These are phyloP conservation scores for Apiotrichum laibachii DNA, from an alignment of 1,284 basidiomycete genomes.

Conservation along the genomic window DNA sequence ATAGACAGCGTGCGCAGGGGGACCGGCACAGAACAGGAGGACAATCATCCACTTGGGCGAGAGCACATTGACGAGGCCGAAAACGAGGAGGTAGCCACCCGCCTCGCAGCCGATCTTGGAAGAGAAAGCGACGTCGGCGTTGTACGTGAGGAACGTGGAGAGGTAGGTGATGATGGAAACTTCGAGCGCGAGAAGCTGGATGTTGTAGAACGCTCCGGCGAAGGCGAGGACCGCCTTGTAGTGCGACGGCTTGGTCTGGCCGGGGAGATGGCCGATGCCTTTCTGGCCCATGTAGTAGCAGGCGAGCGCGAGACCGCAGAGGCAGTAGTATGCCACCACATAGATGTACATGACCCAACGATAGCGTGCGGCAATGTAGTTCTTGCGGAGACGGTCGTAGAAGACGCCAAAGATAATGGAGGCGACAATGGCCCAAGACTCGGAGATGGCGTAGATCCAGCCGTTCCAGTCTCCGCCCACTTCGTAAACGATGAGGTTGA, in stretches of 20 bases:
- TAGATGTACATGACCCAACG: conserved; percentile 24
- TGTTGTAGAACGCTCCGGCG: conserved; percentile 21
- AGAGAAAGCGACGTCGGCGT: conserved; percentile 19
- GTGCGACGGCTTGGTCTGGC: conserved; percentile 6
- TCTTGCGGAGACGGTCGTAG: conserved; percentile 18
- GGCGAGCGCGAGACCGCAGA: conserved; percentile 17
- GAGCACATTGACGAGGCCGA: conserved; percentile 22
- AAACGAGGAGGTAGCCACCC: conserved; percentile 19
- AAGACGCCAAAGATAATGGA: conserved; percentile 19
- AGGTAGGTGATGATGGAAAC: conserved; percentile 19
- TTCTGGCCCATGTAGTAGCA: conserved; percentile 13
- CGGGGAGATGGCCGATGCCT: conserved; percentile 11
- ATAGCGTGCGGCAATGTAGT: conserved; percentile 15
- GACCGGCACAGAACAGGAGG: conserved; percentile 15
- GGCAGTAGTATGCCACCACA: conserved; percentile 13
- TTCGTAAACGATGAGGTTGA: conserved; percentile 19
- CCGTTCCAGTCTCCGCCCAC: conserved; percentile 24
- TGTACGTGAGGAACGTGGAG: conserved; percentile 20
- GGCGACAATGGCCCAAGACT: conserved; percentile 19
- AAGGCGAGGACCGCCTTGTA: conserved; percentile 17
- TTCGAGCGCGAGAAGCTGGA: conserved; percentile 22
- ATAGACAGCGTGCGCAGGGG: conserved; percentile 10
- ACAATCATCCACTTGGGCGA: conserved; percentile 23
- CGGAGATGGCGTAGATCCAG: conserved; percentile 21
- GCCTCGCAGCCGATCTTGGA: conserved; percentile 24